Percentiles rank a stretch among this genome's conserved stretches.
These are phyloP conservation scores for Penicillium sp. DNA, from an alignment of 2,329 filamentous ascomycete genomes.

Conservation along the genomic window DNA sequence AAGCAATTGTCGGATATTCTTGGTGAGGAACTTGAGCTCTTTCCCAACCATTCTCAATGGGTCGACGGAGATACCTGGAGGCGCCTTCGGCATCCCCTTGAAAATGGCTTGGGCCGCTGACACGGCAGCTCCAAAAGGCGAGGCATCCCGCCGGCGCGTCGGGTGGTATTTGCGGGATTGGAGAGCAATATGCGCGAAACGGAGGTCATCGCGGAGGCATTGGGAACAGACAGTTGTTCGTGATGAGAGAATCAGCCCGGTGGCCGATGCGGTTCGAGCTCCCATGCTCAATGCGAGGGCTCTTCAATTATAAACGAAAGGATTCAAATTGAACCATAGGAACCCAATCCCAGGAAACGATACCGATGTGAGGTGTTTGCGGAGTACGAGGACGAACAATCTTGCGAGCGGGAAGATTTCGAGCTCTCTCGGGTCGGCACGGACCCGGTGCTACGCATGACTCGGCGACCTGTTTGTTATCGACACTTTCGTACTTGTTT, in stretches of 20 bases:
- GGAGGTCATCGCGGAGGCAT: constrained; percentile 42
- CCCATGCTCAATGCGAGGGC: constrained; percentile 35
- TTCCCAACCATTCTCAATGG: constrained; percentile 88
- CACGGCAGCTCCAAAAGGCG: constrained; percentile 47
- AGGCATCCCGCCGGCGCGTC: constrained; percentile 40
- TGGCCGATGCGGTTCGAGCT: constrained; percentile 40
- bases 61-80: constrained; percentile 70
- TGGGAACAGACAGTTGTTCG: constrained; percentile 42
- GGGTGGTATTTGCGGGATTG: constrained; percentile 43
- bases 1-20: constrained; percentile 88
- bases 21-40: constrained; percentile 93
- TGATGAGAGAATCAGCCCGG: constrained; percentile 37
- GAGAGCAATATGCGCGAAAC: constrained; percentile 23
- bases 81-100: constrained; percentile 43
- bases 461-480: background rate
- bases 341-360: background rate
- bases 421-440: constrained; percentile 30
- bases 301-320: background rate
- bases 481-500: background rate
- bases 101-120: constrained; percentile 55
- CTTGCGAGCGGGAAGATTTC: constrained; percentile 27
- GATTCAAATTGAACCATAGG: constrained; percentile 12
- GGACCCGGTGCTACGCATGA: constrained; percentile 20
- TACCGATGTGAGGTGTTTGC: constrained; percentile 7
- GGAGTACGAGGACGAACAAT: constrained; percentile 15